phyloP scores from a whole-genome alignment of 768 basidiomycete genomes.

The Suillus tomentosus region DNA sequence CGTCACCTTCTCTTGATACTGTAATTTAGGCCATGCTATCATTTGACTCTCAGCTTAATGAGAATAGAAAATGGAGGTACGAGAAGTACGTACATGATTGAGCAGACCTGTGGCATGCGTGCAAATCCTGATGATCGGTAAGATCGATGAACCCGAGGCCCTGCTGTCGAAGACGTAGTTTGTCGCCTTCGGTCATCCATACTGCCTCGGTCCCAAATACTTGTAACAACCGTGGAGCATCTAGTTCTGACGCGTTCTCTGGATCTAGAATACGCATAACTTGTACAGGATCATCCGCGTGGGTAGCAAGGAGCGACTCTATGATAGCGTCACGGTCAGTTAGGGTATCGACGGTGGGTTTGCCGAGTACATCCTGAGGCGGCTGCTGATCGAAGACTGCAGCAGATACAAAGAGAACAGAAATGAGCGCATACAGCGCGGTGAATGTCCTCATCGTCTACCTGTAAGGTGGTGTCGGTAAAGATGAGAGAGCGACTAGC shows the following conservation, averaged over 20 bases:
- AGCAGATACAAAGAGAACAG: not conserved
- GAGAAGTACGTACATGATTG: slow-evolving; percentile 5
- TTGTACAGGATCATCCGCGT: slow-evolving; percentile 19
- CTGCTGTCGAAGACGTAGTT: slow-evolving; percentile 16
- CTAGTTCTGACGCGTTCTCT: slow-evolving; percentile 17
- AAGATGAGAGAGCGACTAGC: not conserved
- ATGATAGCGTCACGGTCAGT: slow-evolving; percentile 9
- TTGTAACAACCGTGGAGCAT: slow-evolving; percentile 22
- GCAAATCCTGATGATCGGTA: slow-evolving; percentile 13
- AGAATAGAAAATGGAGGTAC: slow-evolving; percentile 10
- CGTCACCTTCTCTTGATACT: slow-evolving; percentile 18
- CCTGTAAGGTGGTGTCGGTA: too few relatives aligned
- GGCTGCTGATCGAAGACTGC: not conserved
- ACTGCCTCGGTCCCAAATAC: slow-evolving; percentile 17
- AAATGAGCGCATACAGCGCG: not conserved
- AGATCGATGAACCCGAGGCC: slow-evolving; percentile 20
- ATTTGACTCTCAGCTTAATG: slow-evolving; percentile 44
- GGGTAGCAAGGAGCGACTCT: slow-evolving; percentile 13
- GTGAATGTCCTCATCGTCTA: not conserved
- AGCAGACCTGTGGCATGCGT: not conserved
- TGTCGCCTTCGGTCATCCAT: slow-evolving; percentile 24
- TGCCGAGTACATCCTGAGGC: slow-evolving; percentile 1
- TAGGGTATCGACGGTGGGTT: not conserved
- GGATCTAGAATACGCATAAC: slow-evolving; percentile 22
- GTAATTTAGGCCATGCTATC: slow-evolving; percentile 21